Base-by-base conservation (phyloP, 169 alveolate species). In the Cryptosporidium meleagridis region DNA sequence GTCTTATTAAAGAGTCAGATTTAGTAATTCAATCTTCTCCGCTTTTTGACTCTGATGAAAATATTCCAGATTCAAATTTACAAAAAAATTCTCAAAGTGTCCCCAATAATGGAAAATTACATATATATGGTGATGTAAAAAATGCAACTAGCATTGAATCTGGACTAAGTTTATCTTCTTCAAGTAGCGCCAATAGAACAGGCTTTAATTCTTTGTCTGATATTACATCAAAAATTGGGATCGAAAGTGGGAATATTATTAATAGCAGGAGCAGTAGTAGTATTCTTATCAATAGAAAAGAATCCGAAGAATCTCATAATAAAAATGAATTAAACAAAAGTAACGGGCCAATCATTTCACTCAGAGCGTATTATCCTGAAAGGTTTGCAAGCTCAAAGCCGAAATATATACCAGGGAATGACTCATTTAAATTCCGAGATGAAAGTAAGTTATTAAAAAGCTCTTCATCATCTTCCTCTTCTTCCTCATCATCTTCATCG, bases 351-450 rank as follows among this genome's bases (percentile, higher is more conserved):
- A 68, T 71, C 5, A 71, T 71, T 10, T 71, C 85, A 21, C 51
- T 71, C 9, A 71, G 85, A 48, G 85, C 85, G 10, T 71, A 71
- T 51, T 71, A 45, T 35, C 85, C 85, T 2, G 85, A 71, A 10
- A 45, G 65, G 68, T 71, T 51, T 48, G 61, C 85, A 21, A 51
- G 69, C 48, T 71, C 85, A 7, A 71, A 71, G 45, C 85, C 85
- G 45, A 71, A 26, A 51, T 71, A 71, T 31, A 71, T 71, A 33
- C 45, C 85, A 3, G 69, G 85, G 23, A 31, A 52, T 2, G 85
- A 35, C 44, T 16, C 61, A 3, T 65, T 65, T 3, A 26, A 55
- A n/a, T 55, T 55, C 23, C 16, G 67, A 26, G 67, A 55, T 55
- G 29, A 26, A 26, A 55, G 14, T 16, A 26, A 55, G 69, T 4